Base-by-base conservation (phyloP, 1,139 yeast genomes). In the Arxiozyma telluris region DNA sequence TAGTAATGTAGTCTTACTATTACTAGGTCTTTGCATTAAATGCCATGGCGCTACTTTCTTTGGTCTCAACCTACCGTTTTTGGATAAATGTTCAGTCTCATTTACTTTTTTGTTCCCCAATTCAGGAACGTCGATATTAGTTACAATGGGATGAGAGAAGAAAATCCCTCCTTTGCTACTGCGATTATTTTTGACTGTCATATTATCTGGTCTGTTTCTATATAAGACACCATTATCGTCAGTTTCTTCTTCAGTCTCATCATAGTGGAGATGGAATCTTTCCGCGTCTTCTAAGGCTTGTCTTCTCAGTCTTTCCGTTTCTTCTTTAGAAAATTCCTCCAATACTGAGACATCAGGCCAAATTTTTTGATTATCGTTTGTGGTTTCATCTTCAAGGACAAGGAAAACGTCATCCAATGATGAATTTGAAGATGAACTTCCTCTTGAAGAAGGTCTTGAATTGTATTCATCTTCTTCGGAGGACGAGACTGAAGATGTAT, bases 331-430 rank as follows among this genome's bases (percentile, higher is more conserved):
- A 67, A 84, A 91, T 60, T 89, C 96, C 59, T 83, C 84, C 58
- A 91, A 72, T 0, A 87, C 80, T 43, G 74, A 67, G 44, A 88
- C 73, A 65, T 93, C 97, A 0, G 98, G 98, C 98, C 97, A 91
- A 22, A 58, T 54, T 46, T 65, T 66, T 34, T 60, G 52, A 17
- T 66, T 67, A 15, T 64, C 65, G 41, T 69, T 71, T 27, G 66
- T 70, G 39, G 75, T 81, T 49, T 75, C 77, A 50, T 75, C 78
- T 50, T 80, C 86, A 38, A 85, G 67, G 0, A 94, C 94, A 66
- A 87, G 80, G 65, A 95, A 88, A 41, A 93, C 98, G 69, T 93
- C 98, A 65, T 86, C 91, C 55, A 91, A 72, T 0, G 96, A 86
- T 7, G 93, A 83, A 12, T 76, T 74, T 55, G 82, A 83, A 34